phyloP scores from a whole-genome alignment of 176 grass and related monocot species.

The Raddia guianensis region DNA sequence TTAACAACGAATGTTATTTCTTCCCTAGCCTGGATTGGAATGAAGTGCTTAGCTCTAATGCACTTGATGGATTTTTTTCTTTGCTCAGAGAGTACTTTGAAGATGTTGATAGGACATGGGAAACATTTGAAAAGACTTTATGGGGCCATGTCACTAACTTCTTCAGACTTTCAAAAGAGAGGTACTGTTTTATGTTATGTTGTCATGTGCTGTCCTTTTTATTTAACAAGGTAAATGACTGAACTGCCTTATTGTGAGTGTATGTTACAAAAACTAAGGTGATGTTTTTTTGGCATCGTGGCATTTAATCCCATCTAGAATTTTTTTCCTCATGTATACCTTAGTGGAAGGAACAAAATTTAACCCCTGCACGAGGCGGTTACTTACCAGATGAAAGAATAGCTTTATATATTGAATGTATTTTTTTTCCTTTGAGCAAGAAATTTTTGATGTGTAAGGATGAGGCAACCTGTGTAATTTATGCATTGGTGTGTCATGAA shows the following conservation, averaged over 20 bases:
- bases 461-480: slow-evolving; percentile 9
- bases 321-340: neutral
- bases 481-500: slow-evolving; percentile 1
- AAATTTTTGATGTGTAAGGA: slow-evolving; percentile 26
- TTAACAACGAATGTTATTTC: neutral
- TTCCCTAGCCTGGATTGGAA: slow-evolving; percentile 20
- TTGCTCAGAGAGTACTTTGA: slow-evolving; percentile 94
- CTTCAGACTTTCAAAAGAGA: slow-evolving; percentile 91
- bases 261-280: slow-evolving; percentile 22
- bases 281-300: slow-evolving; percentile 23
- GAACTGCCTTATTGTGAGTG: slow-evolving; percentile 6
- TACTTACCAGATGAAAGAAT: neutral
- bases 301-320: slow-evolving; percentile 22
- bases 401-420: slow-evolving; percentile 6
- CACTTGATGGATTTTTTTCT: slow-evolving; percentile 47
- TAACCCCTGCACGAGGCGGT: slow-evolving; percentile 19
- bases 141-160: slow-evolving; percentile 86
- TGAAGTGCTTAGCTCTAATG: slow-evolving; percentile 12
- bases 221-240: slow-evolving; percentile 16
- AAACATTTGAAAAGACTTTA: slow-evolving; percentile 96
- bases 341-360: slow-evolving; percentile 29
- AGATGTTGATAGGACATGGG: slow-evolving; percentile 95
- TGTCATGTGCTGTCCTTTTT: slow-evolving; percentile 10
- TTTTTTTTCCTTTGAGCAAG: slow-evolving; percentile 18
- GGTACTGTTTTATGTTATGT: slow-evolving; percentile 52